phyloP scores from a whole-genome alignment of 169 alveolate genomes.

The Amoebophrya sp. region DNA sequence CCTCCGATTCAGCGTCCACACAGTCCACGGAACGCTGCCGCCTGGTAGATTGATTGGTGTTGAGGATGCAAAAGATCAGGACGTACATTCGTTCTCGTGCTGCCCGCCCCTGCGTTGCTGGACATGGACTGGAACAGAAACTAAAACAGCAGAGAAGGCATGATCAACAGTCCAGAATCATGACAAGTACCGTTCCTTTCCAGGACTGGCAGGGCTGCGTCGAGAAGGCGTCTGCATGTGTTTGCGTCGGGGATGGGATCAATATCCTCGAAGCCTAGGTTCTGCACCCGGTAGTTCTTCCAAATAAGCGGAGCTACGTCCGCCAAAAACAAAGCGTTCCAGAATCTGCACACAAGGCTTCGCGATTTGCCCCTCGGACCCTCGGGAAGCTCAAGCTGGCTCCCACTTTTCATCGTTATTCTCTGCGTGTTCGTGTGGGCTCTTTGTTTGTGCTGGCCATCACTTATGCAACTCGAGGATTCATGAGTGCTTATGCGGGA shows the following conservation, averaged over 20 bases:
- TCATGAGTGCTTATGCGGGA: too few species aligned
- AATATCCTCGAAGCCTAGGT: neutral
- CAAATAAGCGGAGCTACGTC: neutral
- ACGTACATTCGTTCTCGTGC: neutral
- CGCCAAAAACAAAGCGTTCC: neutral
- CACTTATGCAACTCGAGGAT: too few species aligned
- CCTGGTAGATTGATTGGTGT: too few species aligned
- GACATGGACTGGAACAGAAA: neutral
- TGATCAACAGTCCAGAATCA: neutral
- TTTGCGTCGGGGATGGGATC: neutral
- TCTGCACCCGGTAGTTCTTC: neutral
- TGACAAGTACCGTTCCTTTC: neutral
- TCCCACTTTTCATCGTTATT: too few species aligned
- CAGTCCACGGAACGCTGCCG: too few species aligned
- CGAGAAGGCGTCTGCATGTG: neutral
- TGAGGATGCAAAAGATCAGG: neutral
- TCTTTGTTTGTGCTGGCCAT: too few species aligned
- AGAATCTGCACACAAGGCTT: too few species aligned
- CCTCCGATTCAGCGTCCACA: neutral
- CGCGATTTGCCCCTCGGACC: too few species aligned
- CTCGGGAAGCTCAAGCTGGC: too few species aligned
- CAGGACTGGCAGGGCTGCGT: neutral
- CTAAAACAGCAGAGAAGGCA: neutral
- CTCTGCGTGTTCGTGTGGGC: too few species aligned
- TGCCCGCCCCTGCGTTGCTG: neutral